A percentile compares a stretch with the other conserved stretches of the same genome.
These are phyloP conservation scores for Ophiostoma australiae DNA, from an alignment of 2,329 filamentous ascomycete genomes.

Conservation along the genomic window DNA sequence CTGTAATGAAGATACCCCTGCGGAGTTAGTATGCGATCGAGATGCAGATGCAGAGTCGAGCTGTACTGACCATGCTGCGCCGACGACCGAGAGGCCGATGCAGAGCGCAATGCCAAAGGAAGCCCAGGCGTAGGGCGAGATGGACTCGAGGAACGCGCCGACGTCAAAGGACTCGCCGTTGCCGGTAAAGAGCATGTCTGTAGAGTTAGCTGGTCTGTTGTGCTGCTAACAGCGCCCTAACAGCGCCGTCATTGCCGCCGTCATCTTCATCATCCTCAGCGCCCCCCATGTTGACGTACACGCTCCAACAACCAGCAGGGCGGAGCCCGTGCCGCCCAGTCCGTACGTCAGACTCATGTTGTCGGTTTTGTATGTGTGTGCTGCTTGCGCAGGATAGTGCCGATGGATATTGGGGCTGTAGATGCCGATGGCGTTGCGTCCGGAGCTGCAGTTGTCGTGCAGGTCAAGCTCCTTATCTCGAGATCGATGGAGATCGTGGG, in stretches of 20 bases:
- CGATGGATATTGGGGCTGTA: not conserved
- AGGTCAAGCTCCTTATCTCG: conserved; percentile 1
- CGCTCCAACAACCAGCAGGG: conserved; percentile 67
- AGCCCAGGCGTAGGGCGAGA: conserved; percentile 94
- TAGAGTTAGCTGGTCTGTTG: conserved; percentile 3
- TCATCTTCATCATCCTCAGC: not conserved
- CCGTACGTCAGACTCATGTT: conserved; percentile 70
- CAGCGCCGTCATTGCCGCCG: too few species aligned
- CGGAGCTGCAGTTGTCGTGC: not conserved
- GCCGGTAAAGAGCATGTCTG: conserved; percentile 98
- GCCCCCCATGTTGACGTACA: conserved; percentile 53
- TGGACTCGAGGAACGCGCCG: conserved; percentile 86
- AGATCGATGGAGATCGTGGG: not conserved
- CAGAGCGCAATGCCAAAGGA: conserved; percentile 85
- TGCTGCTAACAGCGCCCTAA: not conserved
- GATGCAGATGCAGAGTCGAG: conserved; percentile 16
- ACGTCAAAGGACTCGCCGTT: conserved; percentile 96
- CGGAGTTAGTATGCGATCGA: not conserved
- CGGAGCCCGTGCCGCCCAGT: conserved; percentile 60
- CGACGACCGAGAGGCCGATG: conserved; percentile 92
- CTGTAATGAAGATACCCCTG: conserved; percentile 98
- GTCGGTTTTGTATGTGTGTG: not conserved
- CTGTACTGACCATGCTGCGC: conserved; percentile 79
- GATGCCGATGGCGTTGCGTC: not conserved
- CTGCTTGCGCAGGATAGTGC: not conserved